Conservation (phyloP, 2,329 filamentous ascomycete species). For the Thielaviopsis euricoi region DNA sequence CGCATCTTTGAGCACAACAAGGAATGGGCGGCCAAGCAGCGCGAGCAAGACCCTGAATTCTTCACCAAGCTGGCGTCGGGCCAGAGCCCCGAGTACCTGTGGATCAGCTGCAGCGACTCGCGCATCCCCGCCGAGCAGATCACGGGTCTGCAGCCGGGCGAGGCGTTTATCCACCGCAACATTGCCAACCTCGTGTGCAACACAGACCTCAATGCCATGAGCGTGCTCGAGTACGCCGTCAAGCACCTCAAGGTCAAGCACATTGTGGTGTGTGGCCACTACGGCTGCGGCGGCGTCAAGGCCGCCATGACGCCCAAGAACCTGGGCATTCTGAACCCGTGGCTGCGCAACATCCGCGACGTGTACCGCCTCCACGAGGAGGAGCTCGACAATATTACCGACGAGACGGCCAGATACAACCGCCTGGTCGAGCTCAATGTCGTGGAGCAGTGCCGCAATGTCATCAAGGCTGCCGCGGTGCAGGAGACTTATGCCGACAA, state of each 20-base stretch:
- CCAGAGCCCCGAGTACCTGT: conserved; percentile 57
- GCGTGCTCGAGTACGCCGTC: conserved; percentile 78
- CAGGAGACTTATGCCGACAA: conserved; percentile 51
- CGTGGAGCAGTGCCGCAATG: conserved; percentile 55
- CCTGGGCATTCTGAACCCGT: conserved; percentile 54
- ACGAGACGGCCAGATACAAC: conserved; percentile 44
- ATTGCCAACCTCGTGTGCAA: conserved; percentile 78
- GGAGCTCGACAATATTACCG: conserved; percentile 47
- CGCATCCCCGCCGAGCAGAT: conserved; percentile 85
- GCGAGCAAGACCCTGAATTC: conserved; percentile 42
- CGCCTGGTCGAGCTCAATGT: conserved; percentile 77
- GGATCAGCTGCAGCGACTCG: conserved; percentile 84
- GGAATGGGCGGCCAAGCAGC: conserved; percentile 46
- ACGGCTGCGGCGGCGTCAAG: conserved; percentile 62
- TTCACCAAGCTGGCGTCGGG: conserved; percentile 47
- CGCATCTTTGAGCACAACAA: conserved; percentile 53
- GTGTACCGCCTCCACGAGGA: conserved; percentile 55
- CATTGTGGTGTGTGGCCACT: conserved; percentile 65
- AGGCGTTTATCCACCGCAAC: conserved; percentile 89
- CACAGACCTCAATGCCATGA: conserved; percentile 63
- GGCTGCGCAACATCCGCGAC: conserved; percentile 59
- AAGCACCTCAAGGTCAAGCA: conserved; percentile 65
- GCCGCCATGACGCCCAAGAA: conserved; percentile 58
- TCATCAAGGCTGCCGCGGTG: conserved; percentile 68
- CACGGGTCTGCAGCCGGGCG: conserved; percentile 66